Evolutionary conservation across 1,284 basidiomycete species (phyloP), one percentile per base, ranked within the genome.

Genomic region (Irpex rosettiformis): DNA sequence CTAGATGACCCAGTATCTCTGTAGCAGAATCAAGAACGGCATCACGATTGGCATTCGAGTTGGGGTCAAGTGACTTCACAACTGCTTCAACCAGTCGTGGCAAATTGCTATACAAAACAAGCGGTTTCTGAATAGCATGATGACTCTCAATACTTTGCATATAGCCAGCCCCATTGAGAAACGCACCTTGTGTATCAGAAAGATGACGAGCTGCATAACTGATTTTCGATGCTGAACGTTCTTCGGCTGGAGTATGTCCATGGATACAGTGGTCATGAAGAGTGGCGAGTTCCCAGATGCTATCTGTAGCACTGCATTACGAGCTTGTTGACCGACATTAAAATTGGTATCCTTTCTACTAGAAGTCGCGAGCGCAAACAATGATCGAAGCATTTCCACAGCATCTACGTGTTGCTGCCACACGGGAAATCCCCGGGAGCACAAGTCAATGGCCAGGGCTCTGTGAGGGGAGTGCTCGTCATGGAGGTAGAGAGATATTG

Each of bases 361-460:
- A 52, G 75, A 82, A 6, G 93, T 94, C 0, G 94, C 88, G 16
- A 98, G 80, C 16, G 77, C 80, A 70, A 97, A 97, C 4, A 99
- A 78, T 0, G 88, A 84, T 1, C 96, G 89, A 21, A 99, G 79
- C 58, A 98, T 87, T 61, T 90, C 88, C 77, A 95, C 91, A 0
- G 94, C 88, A 65, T 99, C 96, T 57, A 96, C 82, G 67, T 96
- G 96, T 64, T 95, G 88, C 70, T 96, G 95, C 93, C 95, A 98
- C 47, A 94, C 88, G 45, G 89, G 83, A 71, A 98, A 98, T 0
- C 95, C 95, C 51, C 88, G 86, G 2, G 90, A 88, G 67, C 91
- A 95, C 8, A 98, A 79, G 67, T 98, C 95, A 62, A 98, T 88
- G 0, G 93, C 94, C 2, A 97, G 78, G 0, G 82, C 78, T 21